These are phyloP conservation scores for Acacia confusa DNA, from an alignment of 306 rosid genomes.

Conservation along the genomic window DNA sequence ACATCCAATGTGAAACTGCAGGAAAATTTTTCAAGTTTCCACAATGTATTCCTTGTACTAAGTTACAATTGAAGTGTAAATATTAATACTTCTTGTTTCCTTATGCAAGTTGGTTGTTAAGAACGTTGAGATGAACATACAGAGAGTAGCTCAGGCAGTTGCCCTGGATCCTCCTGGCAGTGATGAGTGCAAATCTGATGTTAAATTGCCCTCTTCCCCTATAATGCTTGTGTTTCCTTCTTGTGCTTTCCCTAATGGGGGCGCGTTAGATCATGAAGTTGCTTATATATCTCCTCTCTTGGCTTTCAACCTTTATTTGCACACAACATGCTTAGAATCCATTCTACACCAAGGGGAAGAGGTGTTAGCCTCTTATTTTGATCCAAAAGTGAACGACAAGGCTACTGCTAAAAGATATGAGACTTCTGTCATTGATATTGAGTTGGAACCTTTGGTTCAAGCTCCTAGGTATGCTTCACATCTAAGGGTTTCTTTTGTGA, in stretches of 20 bases:
- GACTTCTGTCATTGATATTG: constrained; percentile 45
- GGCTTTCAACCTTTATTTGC: constrained; percentile 84
- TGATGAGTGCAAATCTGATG: constrained; percentile 8
- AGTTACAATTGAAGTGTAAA: not conserved
- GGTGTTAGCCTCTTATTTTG: constrained; percentile 58
- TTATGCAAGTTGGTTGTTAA: constrained; percentile 66
- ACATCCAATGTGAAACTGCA: not conserved
- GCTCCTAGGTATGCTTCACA: constrained; percentile 77
- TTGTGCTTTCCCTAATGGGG: constrained; percentile 48
- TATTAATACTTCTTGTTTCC: not conserved
- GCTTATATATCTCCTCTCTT: constrained; percentile 78
- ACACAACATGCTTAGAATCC: constrained; percentile 68
- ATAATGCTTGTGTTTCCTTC: constrained; percentile 72
- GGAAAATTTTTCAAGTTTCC: not conserved
- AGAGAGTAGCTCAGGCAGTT: constrained; percentile 67
- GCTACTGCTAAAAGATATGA: constrained; percentile 28
- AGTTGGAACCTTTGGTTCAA: constrained; percentile 48
- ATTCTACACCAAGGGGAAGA: constrained; percentile 62
- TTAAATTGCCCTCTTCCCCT: constrained; percentile 35
- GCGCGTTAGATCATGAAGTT: constrained; percentile 38
- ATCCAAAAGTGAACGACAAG: constrained; percentile 47
- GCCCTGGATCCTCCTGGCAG: constrained; percentile 73
- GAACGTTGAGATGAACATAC: constrained; percentile 58
- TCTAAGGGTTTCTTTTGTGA: constrained; percentile 80
- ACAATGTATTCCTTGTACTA: not conserved